Conservation (phyloP, 2,329 filamentous ascomycete genomes). For the Bipolaris bicolor region DNA sequence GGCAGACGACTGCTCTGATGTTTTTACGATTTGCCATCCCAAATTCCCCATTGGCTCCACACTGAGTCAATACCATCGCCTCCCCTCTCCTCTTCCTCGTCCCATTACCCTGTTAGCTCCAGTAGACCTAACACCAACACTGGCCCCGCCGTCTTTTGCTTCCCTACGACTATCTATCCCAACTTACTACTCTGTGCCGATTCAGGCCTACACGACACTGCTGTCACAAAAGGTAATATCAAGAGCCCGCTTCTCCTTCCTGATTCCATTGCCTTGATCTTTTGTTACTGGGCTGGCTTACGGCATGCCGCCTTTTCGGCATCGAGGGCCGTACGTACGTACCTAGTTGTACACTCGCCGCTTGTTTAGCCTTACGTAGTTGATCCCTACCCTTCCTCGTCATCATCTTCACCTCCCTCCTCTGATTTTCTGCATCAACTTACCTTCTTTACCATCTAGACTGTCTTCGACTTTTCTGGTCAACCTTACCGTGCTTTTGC, state of each 20-base stretch:
- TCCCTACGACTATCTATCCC: neutral
- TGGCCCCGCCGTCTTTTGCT: constrained; percentile 7
- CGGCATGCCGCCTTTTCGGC: constrained; percentile 5
- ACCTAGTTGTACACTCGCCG: constrained; percentile 20
- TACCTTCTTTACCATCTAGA: constrained; percentile 43
- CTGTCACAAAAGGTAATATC: constrained; percentile 37
- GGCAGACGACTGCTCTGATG: constrained; percentile 32
- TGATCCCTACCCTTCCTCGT: constrained; percentile 15
- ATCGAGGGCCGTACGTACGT: constrained; percentile 17
- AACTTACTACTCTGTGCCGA: neutral
- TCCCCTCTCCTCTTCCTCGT: constrained; percentile 23
- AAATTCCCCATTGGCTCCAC: constrained; percentile 36
- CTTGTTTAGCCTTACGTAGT: constrained; percentile 12
- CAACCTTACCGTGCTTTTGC: constrained; percentile 29
- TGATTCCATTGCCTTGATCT: constrained; percentile 4
- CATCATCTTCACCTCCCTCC: constrained; percentile 26
- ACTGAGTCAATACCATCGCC: constrained; percentile 28
- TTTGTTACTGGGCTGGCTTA: neutral
- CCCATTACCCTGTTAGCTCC: constrained; percentile 23
- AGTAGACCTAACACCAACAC: constrained; percentile 16
- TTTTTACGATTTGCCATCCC: constrained; percentile 41
- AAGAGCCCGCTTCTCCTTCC: constrained; percentile 20
- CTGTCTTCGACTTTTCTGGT: constrained; percentile 28
- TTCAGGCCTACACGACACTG: constrained; percentile 7
- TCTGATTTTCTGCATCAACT: constrained; percentile 33